Conservation (phyloP, 805 yeast species). For the Myxozyma sirexii region DNA sequence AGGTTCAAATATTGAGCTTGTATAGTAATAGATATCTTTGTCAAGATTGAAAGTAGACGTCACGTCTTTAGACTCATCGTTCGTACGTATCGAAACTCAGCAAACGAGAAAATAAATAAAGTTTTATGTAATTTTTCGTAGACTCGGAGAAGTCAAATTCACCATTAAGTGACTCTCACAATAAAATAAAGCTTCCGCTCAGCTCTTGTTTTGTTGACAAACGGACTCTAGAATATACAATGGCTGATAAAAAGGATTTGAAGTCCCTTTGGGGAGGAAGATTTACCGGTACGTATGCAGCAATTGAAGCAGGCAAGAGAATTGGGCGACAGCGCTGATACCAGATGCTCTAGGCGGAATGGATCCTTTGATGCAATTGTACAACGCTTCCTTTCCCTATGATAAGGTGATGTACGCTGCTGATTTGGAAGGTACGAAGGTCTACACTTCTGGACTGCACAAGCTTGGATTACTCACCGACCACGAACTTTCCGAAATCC, state of each 20-base stretch:
- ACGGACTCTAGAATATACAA: no score
- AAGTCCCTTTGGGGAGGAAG: constrained; percentile 35
- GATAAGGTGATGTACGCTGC: constrained; percentile 94
- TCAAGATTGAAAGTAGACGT: background rate
- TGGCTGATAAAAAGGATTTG: constrained; percentile 25
- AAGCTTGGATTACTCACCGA: constrained; percentile 73
- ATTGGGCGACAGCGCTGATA: background rate
- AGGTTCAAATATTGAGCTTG: no score
- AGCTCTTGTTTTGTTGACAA: no score
- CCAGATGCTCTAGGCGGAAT: constrained; percentile 55
- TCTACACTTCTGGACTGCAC: constrained; percentile 83
- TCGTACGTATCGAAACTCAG: background rate
- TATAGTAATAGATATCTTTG: no score
- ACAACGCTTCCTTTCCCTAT: constrained; percentile 95
- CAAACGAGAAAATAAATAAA: no score
- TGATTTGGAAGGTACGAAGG: constrained; percentile 91
- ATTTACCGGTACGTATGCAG: constrained; percentile 25
- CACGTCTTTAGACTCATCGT: background rate
- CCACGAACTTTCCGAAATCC: constrained; percentile 78
- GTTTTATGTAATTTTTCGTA: no score
- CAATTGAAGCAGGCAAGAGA: background rate
- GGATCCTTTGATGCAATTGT: constrained; percentile 96
- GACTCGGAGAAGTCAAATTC: no score
- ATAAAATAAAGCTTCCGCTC: no score
- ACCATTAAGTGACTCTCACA: no score